Percentiles rank a stretch among this genome's conserved stretches.
phyloP scores from a whole-genome alignment of 2,329 filamentous ascomycete genomes.

The Hymenotorrendiella dingleyae region DNA sequence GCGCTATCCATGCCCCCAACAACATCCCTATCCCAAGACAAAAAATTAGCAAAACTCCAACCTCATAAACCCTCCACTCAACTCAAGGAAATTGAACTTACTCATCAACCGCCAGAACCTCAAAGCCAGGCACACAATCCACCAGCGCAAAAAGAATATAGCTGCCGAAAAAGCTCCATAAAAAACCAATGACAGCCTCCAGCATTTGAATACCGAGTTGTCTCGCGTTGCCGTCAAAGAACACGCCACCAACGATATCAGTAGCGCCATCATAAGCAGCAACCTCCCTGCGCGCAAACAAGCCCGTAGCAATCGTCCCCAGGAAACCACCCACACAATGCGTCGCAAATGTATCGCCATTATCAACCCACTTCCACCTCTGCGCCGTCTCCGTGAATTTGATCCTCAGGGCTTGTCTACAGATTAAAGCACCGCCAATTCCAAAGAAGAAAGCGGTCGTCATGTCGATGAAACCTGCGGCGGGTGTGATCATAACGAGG shows the following conservation, averaged over 20 bases:
- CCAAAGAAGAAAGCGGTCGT: slow-evolving; percentile 55
- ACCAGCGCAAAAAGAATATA: slow-evolving; percentile 44
- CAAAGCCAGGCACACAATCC: slow-evolving; percentile 46
- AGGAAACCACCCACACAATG: slow-evolving; percentile 47
- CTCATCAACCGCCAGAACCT: slow-evolving; percentile 47
- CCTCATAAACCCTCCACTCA: not conserved
- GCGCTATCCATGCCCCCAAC: not conserved
- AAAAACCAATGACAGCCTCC: slow-evolving; percentile 45
- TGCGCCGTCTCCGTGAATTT: slow-evolving; percentile 44
- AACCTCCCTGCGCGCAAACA: slow-evolving; percentile 45
- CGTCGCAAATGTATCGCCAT: slow-evolving; percentile 49
- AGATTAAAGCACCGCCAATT: slow-evolving; percentile 51
- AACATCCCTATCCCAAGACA: not conserved
- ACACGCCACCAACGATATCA: slow-evolving; percentile 42
- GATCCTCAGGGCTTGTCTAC: slow-evolving; percentile 44
- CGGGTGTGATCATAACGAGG: slow-evolving; percentile 83
- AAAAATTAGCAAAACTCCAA: not conserved
- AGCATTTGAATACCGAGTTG: slow-evolving; percentile 46
- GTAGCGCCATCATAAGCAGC: slow-evolving; percentile 43
- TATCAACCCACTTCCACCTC: slow-evolving; percentile 46
- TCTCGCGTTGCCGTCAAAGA: slow-evolving; percentile 46
- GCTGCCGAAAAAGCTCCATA: slow-evolving; percentile 43
- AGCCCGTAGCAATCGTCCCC: slow-evolving; percentile 44
- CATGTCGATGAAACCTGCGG: slow-evolving; percentile 73
- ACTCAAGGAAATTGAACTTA: slow-evolving; percentile 30